Evolutionary conservation across 2,329 filamentous ascomycete genomes (phyloP).

Genomic region (Calonectria pseudoreteaudii): DNA sequence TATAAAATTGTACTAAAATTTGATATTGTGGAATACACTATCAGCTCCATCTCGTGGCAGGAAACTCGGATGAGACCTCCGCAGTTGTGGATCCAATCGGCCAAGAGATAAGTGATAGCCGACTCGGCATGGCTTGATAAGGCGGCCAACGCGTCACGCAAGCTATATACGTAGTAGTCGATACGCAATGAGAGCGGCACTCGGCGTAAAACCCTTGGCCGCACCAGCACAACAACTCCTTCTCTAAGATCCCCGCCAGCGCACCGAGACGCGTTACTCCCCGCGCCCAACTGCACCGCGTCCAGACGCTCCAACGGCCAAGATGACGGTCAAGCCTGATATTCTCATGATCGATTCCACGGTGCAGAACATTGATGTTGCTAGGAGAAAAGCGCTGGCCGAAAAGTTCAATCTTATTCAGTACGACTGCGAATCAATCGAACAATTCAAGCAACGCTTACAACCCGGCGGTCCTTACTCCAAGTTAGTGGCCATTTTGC

Average conservation of each 20-base stretch:
- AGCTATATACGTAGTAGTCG: neutral
- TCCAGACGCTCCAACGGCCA: neutral
- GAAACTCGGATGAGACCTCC: neutral
- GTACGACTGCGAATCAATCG: slow-evolving; percentile 29
- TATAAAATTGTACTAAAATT: neutral
- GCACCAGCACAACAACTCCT: neutral
- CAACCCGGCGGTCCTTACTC: slow-evolving; percentile 26
- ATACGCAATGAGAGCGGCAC: neutral
- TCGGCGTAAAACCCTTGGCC: neutral
- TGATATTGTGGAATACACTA: neutral
- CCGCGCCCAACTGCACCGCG: neutral
- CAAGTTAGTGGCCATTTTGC: slow-evolving; percentile 29
- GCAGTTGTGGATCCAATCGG: neutral
- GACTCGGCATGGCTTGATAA: neutral
- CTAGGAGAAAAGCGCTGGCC: slow-evolving; percentile 16
- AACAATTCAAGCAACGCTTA: slow-evolving; percentile 30
- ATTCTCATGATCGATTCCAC: slow-evolving; percentile 28
- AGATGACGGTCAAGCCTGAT: slow-evolving; percentile 19
- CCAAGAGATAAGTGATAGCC: neutral
- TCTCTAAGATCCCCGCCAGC: neutral
- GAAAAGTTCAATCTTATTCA: slow-evolving; percentile 27
- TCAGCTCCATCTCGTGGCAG: neutral
- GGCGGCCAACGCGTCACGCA: neutral
- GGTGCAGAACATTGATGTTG: slow-evolving; percentile 19
- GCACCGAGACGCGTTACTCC: neutral